These are phyloP conservation scores for Gynandropsis gynandra DNA, from an alignment of 345 rosid species.

Conservation along the genomic window DNA sequence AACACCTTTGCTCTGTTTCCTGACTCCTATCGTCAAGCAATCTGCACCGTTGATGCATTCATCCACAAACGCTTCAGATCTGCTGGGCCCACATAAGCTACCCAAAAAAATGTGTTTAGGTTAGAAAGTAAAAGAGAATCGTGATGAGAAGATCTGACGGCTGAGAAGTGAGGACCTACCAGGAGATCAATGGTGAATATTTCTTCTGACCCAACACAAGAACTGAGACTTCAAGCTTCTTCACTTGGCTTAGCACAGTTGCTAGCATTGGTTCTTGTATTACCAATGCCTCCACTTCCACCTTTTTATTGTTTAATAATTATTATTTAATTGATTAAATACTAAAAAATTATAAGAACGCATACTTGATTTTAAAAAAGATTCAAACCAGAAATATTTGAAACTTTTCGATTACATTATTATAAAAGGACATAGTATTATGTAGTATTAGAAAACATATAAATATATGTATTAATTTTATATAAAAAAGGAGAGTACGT, in stretches of 20 bases:
- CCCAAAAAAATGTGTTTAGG: constrained; percentile 13
- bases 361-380: too few relatives aligned
- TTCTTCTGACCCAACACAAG: constrained; percentile 83
- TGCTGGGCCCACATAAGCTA: constrained; percentile 70
- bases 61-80: constrained; percentile 69
- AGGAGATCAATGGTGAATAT: constrained; percentile 49
- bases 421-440: too few relatives aligned
- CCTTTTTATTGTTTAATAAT: constrained; percentile 34
- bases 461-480: neutral
- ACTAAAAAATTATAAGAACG: neutral
- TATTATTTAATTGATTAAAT: neutral
- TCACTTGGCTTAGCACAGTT: constrained; percentile 87
- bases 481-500: constrained; percentile 4
- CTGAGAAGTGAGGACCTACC: constrained; percentile 36
- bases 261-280: constrained; percentile 80
- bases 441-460: too few relatives aligned
- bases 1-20: constrained; percentile 75
- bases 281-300: constrained; percentile 83
- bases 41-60: constrained; percentile 67
- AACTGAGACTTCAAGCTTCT: constrained; percentile 82
- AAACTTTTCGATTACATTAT: too few relatives aligned
- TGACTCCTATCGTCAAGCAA: constrained; percentile 85
- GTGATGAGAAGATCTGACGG: constrained; percentile 24
- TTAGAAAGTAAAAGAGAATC: constrained; percentile 18
- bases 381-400: too few relatives aligned